These are phyloP conservation scores for Magnolia kwangsiensis DNA, from an alignment of 164 flowering plant genomes.

Conservation along the genomic window DNA sequence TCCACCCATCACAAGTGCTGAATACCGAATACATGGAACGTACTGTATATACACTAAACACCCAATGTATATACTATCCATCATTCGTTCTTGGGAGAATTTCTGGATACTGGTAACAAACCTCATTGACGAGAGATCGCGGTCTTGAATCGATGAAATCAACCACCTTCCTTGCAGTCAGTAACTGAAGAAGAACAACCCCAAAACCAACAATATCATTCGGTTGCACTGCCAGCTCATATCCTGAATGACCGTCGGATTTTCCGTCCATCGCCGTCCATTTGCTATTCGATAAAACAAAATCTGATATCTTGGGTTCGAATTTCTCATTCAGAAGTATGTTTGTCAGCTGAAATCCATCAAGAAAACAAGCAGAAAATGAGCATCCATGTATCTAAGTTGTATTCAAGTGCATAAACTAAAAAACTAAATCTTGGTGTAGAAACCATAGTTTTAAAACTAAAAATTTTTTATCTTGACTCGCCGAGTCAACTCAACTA, in stretches of 20 bases:
- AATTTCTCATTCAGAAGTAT: constrained; percentile 23
- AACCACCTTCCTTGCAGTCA: constrained; percentile 14
- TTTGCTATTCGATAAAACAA: constrained; percentile 6
- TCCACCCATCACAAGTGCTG: no score
- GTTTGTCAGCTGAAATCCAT: constrained; percentile 20
- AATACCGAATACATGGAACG: no score
- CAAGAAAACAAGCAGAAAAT: neutral
- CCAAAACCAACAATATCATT: constrained; percentile 21
- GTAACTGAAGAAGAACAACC: constrained; percentile 21
- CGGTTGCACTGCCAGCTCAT: neutral
- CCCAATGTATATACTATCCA: no score
- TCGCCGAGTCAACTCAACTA: no score
- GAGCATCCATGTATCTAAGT: no score
- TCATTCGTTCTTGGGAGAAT: neutral
- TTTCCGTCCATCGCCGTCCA: constrained; percentile 3
- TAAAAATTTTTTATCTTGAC: no score
- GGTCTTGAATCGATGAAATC: constrained; percentile 2
- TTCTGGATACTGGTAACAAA: neutral
- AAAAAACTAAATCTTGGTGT: no score
- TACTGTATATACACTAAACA: no score
- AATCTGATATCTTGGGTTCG: constrained; percentile 25
- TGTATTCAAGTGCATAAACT: no score
- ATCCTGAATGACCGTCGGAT: neutral
- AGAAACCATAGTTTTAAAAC: no score
- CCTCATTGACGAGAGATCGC: constrained; percentile 16